A percentile compares a stretch with the other conserved stretches of the same genome.
Evolutionary conservation across 306 rosid species (phyloP).

Genomic region (Quillaja saponaria): DNA sequence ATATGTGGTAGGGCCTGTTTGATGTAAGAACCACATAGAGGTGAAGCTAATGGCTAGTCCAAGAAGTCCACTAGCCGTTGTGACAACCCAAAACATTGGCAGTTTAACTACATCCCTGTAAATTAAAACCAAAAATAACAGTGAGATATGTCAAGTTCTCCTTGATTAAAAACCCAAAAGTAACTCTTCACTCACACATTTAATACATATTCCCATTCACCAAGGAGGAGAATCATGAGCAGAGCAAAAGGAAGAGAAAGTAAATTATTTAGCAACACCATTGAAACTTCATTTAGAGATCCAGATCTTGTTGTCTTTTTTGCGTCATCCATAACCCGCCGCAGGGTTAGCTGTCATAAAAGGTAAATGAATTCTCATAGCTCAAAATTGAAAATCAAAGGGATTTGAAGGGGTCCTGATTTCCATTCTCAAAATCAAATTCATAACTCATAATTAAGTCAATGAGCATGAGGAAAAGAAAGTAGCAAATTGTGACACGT

Average conservation of each 20-base stretch:
- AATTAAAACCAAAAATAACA: slow-evolving; percentile 19
- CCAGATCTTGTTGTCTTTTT: slow-evolving; percentile 72
- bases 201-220: slow-evolving; percentile 76
- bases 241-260: slow-evolving; percentile 78
- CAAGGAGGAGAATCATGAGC: slow-evolving; percentile 56
- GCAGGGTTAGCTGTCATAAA: slow-evolving; percentile 63
- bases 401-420: slow-evolving; percentile 9
- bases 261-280: slow-evolving; percentile 87
- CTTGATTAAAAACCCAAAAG: slow-evolving; percentile 18
- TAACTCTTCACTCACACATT: slow-evolving; percentile 59
- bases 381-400: slow-evolving; percentile 6
- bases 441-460: slow-evolving; percentile 11
- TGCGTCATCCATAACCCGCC: slow-evolving; percentile 87
- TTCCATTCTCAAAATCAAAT: slow-evolving; percentile 16
- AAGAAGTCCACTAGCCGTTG: slow-evolving; percentile 81
- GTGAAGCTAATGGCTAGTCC: slow-evolving; percentile 93
- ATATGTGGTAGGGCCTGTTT: slow-evolving; percentile 89
- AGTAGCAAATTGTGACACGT: background rate
- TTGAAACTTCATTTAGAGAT: slow-evolving; percentile 83
- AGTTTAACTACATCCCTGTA: slow-evolving; percentile 66
- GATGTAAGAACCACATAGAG: slow-evolving; percentile 91
- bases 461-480: slow-evolving; percentile 5
- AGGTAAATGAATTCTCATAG: slow-evolving; percentile 13
- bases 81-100: slow-evolving; percentile 71
- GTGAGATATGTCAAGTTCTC: slow-evolving; percentile 21